These are phyloP conservation scores for Boletus subcaerulescens DNA, from an alignment of 768 basidiomycete genomes.

Conservation along the genomic window DNA sequence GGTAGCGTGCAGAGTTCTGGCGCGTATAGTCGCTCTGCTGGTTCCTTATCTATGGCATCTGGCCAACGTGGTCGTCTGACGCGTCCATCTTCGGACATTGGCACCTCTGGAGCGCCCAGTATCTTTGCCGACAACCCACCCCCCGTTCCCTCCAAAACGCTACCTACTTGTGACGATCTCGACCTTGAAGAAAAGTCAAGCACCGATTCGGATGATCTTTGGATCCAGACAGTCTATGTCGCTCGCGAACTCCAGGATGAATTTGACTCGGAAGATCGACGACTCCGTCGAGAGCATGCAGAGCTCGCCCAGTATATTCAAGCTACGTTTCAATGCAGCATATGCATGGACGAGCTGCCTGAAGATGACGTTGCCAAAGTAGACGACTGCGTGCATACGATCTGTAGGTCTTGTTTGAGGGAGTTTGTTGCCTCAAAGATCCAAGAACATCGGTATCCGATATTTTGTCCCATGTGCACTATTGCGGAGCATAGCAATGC, in stretches of 20 bases:
- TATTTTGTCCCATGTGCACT: conserved; percentile 58
- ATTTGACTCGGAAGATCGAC: conserved; percentile 41
- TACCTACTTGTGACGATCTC: conserved; percentile 10
- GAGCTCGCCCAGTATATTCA: conserved; percentile 31
- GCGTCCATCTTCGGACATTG: not conserved
- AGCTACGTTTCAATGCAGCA: conserved; percentile 46
- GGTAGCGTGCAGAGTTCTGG: not conserved
- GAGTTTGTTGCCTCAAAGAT: conserved; percentile 44
- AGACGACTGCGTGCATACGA: conserved; percentile 46
- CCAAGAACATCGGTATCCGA: conserved; percentile 52
- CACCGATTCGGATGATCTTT: conserved; percentile 3
- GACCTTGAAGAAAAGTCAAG: not conserved
- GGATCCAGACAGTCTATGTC: conserved; percentile 5
- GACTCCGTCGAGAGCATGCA: conserved; percentile 34
- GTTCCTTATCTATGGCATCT: not conserved
- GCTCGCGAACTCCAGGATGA: conserved; percentile 34
- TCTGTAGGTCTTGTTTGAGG: conserved; percentile 54
- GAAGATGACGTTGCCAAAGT: conserved; percentile 43
- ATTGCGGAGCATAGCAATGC: conserved; percentile 19
- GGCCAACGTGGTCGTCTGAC: not conserved
- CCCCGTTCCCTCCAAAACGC: conserved; percentile 17
- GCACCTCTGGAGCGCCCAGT: conserved; percentile 13
- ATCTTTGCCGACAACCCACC: conserved; percentile 29
- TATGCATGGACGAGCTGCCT: conserved; percentile 53
- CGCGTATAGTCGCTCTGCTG: not conserved